A percentile compares a stretch with the other conserved stretches of the same genome.
Conservation (phyloP, 768 basidiomycete species). For the Lentinula raphanica region DNA sequence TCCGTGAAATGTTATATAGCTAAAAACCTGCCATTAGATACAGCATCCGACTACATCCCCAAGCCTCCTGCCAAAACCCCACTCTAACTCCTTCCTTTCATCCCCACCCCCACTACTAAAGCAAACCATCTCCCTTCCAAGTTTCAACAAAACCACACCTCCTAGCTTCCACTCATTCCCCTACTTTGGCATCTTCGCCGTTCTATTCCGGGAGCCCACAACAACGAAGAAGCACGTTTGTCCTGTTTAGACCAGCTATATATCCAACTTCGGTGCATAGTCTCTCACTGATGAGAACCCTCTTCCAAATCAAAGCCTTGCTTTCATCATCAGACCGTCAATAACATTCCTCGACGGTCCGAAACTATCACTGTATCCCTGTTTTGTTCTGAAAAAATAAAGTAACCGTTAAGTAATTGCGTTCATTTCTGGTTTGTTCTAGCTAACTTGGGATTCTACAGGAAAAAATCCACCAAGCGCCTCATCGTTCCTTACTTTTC, state of each 20-base stretch:
- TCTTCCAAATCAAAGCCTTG: neutral
- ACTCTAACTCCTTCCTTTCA: no score
- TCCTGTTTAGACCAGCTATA: no score
- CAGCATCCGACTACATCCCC: neutral
- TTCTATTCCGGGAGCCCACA: no score
- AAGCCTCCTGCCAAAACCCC: no score
- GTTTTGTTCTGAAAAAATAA: neutral
- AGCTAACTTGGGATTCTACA: neutral
- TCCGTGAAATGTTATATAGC: neutral
- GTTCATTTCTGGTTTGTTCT: neutral
- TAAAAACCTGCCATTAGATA: neutral
- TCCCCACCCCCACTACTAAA: neutral
- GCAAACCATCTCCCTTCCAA: no score
- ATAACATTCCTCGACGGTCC: neutral
- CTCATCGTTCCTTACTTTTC: conserved; percentile 4
- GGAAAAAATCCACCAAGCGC: conserved; percentile 1
- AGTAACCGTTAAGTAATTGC: neutral
- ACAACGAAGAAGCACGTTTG: no score
- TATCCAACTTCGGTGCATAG: neutral
- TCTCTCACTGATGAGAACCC: neutral
- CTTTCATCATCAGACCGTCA: neutral
- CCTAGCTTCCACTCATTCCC: no score
- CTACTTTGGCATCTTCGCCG: no score
- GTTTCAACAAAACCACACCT: no score
- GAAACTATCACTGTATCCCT: neutral